Percentiles rank a stretch among this genome's conserved stretches.
phyloP scores from a whole-genome alignment of 2,329 filamentous ascomycete genomes.

The Cordyceps javanica region DNA sequence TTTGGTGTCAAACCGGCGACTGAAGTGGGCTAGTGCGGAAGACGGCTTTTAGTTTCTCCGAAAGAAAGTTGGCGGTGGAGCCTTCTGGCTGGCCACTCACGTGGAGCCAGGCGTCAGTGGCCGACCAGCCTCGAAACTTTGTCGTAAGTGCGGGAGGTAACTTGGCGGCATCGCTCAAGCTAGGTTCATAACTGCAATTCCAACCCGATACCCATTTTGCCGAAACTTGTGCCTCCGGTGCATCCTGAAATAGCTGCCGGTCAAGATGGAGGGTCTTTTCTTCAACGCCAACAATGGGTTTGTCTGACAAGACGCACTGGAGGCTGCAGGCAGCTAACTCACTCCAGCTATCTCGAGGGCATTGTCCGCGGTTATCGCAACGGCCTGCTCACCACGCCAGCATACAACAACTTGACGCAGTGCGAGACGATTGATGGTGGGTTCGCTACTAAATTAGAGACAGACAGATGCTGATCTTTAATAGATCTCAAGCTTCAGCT shows the following conservation, averaged over 20 bases:
- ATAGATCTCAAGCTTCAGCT: conserved; percentile 96
- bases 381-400: conserved; percentile 78
- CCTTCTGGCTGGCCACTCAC: conserved; percentile 1
- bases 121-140: neutral
- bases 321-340: conserved; percentile 22
- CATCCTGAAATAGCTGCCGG: neutral
- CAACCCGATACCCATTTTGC: neutral
- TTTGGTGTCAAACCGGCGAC: conserved; percentile 10
- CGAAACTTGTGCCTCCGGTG: conserved; percentile 1
- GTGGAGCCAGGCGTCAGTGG: conserved; percentile 9
- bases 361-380: conserved; percentile 97
- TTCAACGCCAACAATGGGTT: conserved; percentile 95
- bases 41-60: conserved; percentile 11
- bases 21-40: conserved; percentile 12
- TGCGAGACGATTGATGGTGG: conserved; percentile 95
- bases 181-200: conserved; percentile 13
- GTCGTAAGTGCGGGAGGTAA: conserved; percentile 6
- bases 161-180: conserved; percentile 3
- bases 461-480: neutral
- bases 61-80: neutral
- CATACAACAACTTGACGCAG: conserved; percentile 94
- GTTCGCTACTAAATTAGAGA: conserved; percentile 18
- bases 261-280: conserved; percentile 79
- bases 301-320: conserved; percentile 22
- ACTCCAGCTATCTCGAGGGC: conserved; percentile 82